phyloP scores from a whole-genome alignment of 1,139 yeast genomes.

The Scheffersomyces insectosa region DNA sequence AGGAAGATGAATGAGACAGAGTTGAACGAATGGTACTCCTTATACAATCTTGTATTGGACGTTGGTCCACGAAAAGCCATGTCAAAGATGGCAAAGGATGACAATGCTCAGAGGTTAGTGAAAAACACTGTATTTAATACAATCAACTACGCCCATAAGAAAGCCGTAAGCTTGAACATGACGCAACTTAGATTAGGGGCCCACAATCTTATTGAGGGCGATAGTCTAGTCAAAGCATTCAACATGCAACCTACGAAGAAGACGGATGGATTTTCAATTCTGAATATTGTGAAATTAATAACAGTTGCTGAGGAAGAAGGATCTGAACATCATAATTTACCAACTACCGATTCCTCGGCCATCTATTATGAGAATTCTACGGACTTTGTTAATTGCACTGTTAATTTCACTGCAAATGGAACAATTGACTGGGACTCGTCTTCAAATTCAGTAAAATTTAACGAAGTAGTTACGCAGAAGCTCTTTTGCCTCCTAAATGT shows the following conservation, averaged over 20 bases:
- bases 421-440: too few relatives aligned
- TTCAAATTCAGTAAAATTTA: too few relatives aligned
- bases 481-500: too few relatives aligned
- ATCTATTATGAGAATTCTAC: too few relatives aligned
- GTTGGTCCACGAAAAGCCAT: not conserved
- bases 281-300: too few relatives aligned
- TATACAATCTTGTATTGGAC: not conserved
- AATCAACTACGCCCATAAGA: not conserved
- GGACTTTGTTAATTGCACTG: too few relatives aligned
- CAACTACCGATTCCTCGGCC: too few relatives aligned
- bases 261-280: too few relatives aligned
- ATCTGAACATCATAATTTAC: too few relatives aligned
- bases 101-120: not conserved
- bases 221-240: not conserved
- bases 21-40: not conserved
- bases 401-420: too few relatives aligned
- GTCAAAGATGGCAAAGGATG: not conserved
- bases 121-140: not conserved
- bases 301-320: too few relatives aligned
- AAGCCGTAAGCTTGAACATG: not conserved
- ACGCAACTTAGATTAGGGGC: not conserved
- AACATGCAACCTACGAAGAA: not conserved
- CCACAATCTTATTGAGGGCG: not conserved
- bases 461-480: too few relatives aligned
- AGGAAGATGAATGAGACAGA: conserved; percentile 1